Evolutionary conservation across 495 filamentous ascomycete species (phyloP), one percentile per base, ranked within the genome.

Genomic region (Paragyromitra xinjiangensis): DNA sequence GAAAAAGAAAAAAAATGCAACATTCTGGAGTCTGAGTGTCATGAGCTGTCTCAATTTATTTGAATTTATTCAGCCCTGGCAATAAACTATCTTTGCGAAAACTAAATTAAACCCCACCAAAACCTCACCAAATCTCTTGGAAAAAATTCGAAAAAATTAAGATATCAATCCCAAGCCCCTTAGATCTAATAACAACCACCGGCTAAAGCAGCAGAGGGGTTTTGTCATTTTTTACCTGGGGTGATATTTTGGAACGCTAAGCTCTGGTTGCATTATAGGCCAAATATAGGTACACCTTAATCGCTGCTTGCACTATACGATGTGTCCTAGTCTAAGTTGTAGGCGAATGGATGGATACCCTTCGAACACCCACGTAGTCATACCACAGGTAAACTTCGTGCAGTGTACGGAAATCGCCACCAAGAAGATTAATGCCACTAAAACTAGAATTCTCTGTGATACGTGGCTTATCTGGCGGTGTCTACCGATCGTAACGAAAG

Each of bases 401-500:
- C 34, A 11, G 3, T 0, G 6, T 29, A 64, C 40, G 64, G 55
- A 76, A 76, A 37, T 64, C 65, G 19, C 22, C 39, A 63, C 56
- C 73, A 12, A 76, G 39, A 9, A 76, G 19, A 53, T 69, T 76
- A 37, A 56, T 26, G 40, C 58, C 65, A 29, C 39, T 24, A 53
- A 75, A 82, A 56, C 65, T 74, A 37, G 64, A 59, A 48, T n/a
- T 53, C 29, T 16, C 2, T 12, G 65, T 3, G 50, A 77, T 42
- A 62, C 62, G 37, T 53, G 42, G 24, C 59, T 53, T 29, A 6
- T 9, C 16, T 75, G 29, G 7, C 2, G 24, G 29, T 77, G 64
- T 11, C 77, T 73, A 77, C 61, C 64, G 34, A 78, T 77, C 53
- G 16, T 78, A 29, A 63, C 51, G 69, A 19, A 6, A 61, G 12